A percentile compares a stretch with the other conserved stretches of the same genome.
phyloP scores from a whole-genome alignment of 192 early-diverging fungal genomes.

The Dispira simplex region DNA sequence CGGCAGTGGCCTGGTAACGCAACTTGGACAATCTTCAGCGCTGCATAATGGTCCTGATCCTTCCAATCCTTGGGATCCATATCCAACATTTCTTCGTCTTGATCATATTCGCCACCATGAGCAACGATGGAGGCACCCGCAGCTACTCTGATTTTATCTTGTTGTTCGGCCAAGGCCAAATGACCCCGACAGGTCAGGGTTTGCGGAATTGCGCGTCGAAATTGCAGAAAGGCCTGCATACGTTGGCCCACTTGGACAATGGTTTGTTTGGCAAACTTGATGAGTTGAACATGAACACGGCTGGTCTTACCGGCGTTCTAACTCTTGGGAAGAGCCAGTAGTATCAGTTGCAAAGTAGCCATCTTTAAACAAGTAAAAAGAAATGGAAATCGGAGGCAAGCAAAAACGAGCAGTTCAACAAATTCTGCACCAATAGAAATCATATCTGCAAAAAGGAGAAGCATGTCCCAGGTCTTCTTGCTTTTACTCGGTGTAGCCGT shows the following conservation, averaged over 20 bases:
- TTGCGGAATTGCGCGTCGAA: background rate
- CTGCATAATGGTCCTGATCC: conserved; percentile 91
- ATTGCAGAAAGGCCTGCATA: background rate
- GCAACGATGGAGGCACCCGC: background rate
- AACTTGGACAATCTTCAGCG: conserved; percentile 82
- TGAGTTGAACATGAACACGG: background rate
- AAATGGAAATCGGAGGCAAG: background rate
- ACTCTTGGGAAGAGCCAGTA: background rate
- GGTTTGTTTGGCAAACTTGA: background rate
- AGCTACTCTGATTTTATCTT: background rate
- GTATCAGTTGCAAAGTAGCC: background rate
- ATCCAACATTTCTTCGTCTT: conserved; percentile 51
- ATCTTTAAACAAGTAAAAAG: background rate
- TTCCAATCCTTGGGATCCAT: conserved; percentile 94
- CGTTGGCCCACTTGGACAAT: conserved; percentile 1
- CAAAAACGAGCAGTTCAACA: background rate
- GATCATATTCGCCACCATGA: conserved; percentile 37
- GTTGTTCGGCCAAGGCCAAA: background rate
- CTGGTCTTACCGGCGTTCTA: conserved; percentile 1
- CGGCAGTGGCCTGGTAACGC: conserved; percentile 77
- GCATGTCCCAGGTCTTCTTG: too few species aligned
- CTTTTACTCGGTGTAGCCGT: too few species aligned
- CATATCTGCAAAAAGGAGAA: too few species aligned
- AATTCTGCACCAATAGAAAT: too few species aligned
- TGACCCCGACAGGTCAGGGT: background rate